Conservation (phyloP, 2,329 filamentous ascomycete species). For the Alternaria solani region DNA sequence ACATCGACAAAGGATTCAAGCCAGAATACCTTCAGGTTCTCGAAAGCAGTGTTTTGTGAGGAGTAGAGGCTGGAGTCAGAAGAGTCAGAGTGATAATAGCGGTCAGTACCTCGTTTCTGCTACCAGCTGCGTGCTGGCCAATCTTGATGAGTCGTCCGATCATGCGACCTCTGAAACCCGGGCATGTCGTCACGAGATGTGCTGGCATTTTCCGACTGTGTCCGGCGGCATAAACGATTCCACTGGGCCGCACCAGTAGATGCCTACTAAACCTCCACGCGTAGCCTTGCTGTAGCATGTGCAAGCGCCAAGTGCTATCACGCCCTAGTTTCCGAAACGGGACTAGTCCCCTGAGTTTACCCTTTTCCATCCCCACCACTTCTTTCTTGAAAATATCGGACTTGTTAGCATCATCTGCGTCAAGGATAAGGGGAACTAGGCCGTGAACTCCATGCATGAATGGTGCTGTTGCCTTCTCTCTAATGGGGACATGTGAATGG, state of each 20-base stretch:
- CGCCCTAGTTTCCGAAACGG: background rate
- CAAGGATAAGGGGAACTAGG: background rate
- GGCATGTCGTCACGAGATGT: slow-evolving; percentile 31
- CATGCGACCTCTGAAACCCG: slow-evolving; percentile 23
- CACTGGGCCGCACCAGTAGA: background rate
- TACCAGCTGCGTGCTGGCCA: slow-evolving; percentile 6
- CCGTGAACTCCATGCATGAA: too few species aligned
- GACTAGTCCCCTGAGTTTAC: background rate
- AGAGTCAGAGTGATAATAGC: background rate
- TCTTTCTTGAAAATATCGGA: too few species aligned
- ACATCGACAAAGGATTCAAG: background rate
- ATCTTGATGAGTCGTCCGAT: slow-evolving; percentile 21
- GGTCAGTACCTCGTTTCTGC: background rate
- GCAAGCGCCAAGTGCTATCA: background rate
- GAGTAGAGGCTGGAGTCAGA: background rate
- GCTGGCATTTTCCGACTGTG: slow-evolving; percentile 28
- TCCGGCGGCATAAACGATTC: background rate
- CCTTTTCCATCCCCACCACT: background rate
- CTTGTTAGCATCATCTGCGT: background rate
- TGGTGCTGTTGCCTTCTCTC: background rate
- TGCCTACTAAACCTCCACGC: background rate
- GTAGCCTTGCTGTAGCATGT: background rate
- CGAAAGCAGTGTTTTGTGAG: background rate
- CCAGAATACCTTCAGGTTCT: background rate
- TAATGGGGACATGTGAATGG: too few species aligned